Percentiles rank a stretch among this genome's conserved stretches.
These are phyloP conservation scores for Mucor velutinosus DNA, from an alignment of 371 early-diverging fungal genomes.

Conservation along the genomic window DNA sequence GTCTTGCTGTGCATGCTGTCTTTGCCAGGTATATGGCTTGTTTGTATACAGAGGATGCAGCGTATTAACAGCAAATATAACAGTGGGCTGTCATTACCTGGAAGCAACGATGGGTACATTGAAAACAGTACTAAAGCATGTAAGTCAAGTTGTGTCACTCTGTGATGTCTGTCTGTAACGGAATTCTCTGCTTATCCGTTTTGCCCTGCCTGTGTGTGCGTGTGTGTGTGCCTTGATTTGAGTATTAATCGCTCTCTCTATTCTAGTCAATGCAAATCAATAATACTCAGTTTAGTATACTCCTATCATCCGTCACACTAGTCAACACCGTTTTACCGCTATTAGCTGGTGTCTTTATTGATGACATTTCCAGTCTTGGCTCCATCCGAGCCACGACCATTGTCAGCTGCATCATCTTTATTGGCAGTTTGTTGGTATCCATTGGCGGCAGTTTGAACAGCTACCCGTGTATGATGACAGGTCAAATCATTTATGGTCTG, in stretches of 20 bases:
- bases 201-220: not conserved
- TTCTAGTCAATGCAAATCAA: conserved; percentile 55
- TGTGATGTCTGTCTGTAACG: not conserved
- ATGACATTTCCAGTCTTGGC: conserved; percentile 39
- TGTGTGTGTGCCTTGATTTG: too few relatives aligned
- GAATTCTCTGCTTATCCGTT: conserved; percentile 14
- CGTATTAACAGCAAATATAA: too few relatives aligned
- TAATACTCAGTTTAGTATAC: conserved; percentile 72
- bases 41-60: not conserved
- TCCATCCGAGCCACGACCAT: conserved; percentile 41
- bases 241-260: not conserved
- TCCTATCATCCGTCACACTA: conserved; percentile 70
- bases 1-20: conserved; percentile 24
- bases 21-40: conserved; percentile 18
- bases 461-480: conserved; percentile 47
- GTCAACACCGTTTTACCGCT: conserved; percentile 73
- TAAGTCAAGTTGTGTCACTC: conserved; percentile 21
- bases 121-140: conserved; percentile 40
- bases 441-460: conserved; percentile 29
- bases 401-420: conserved; percentile 35
- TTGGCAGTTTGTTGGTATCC: conserved; percentile 42
- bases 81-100: conserved; percentile 46
- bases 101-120: conserved; percentile 49
- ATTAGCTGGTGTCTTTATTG: conserved; percentile 63
- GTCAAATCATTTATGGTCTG: conserved; percentile 47